These are phyloP conservation scores for Psilocybe sp. DNA, from an alignment of 768 basidiomycete genomes.

Conservation along the genomic window DNA sequence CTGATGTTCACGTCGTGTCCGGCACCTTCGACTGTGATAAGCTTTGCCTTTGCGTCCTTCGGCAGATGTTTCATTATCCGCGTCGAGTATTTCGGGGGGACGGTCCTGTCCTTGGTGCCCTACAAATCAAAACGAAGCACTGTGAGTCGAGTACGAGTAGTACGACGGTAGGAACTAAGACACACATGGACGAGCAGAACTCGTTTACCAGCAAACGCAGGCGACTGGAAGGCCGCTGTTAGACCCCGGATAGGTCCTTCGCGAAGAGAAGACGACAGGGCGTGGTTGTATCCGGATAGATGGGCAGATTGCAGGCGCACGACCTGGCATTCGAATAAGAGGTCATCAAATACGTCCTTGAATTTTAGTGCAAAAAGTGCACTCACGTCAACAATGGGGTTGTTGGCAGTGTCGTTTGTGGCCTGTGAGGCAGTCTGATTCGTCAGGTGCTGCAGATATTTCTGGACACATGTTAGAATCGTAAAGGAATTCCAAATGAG, in stretches of 20 bases:
- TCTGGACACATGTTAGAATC: conserved; percentile 24
- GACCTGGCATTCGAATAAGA: conserved; percentile 38
- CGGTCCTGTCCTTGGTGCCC: conserved; percentile 61
- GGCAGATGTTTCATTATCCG: conserved; percentile 45
- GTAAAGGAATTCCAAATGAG: neutral
- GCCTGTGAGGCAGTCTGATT: conserved; percentile 24
- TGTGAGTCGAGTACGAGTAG: neutral
- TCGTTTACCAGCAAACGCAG: conserved; percentile 43
- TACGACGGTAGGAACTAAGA: neutral
- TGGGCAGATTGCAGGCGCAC: conserved; percentile 78
- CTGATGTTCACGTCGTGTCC: conserved; percentile 51
- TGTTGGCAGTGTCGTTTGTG: conserved; percentile 16
- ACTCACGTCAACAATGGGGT: conserved; percentile 44
- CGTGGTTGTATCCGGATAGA: conserved; percentile 70
- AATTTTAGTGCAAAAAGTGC: neutral
- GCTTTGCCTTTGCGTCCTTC: conserved; percentile 30
- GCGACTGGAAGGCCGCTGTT: conserved; percentile 46
- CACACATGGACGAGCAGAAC: conserved; percentile 68
- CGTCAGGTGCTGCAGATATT: conserved; percentile 50
- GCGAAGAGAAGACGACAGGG: conserved; percentile 72
- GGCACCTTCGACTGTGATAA: conserved; percentile 49
- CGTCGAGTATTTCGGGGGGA: conserved; percentile 50
- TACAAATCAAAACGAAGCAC: conserved; percentile 16
- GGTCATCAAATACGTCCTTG: neutral
- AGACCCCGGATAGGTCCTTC: conserved; percentile 72